phyloP scores from a whole-genome alignment of 2,329 filamentous ascomycete species.

The Ophiostoma australiae region DNA sequence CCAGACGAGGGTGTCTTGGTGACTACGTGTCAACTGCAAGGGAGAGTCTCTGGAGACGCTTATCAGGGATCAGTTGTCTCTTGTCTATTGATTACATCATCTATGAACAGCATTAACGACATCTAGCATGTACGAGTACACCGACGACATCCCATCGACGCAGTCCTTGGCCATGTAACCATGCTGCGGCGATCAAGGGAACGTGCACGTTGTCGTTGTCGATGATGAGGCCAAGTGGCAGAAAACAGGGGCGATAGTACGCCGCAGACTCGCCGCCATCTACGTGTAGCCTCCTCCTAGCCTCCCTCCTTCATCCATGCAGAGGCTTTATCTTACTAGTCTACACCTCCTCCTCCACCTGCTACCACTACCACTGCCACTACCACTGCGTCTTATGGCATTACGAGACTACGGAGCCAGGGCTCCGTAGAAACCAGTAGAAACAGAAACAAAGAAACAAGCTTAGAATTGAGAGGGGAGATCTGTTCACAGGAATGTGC shows the following conservation, averaged over 20 bases:
- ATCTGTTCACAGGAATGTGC: slow-evolving; percentile 11
- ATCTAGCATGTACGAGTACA: no score
- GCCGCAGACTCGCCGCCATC: background rate
- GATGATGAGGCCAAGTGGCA: slow-evolving; percentile 27
- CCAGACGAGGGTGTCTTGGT: background rate
- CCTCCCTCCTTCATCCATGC: background rate
- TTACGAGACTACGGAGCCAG: slow-evolving; percentile 4
- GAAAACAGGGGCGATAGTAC: slow-evolving; percentile 15
- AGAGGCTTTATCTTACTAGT: no score
- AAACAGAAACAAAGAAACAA: slow-evolving; percentile 17
- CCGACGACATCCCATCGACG: background rate
- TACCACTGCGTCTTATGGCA: background rate
- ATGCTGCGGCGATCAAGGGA: background rate
- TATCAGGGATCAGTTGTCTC: background rate
- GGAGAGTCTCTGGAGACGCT: background rate
- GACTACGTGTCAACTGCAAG: background rate
- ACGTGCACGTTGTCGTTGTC: background rate
- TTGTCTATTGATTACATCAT: no score
- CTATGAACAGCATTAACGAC: no score
- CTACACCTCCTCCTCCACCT: no score
- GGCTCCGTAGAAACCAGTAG: slow-evolving; percentile 23
- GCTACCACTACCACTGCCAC: background rate
- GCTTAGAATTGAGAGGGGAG: slow-evolving; percentile 14
- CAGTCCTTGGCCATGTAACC: background rate
- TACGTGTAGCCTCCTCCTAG: background rate